These are phyloP conservation scores for Colletotrichum sp. DNA, from an alignment of 2,329 filamentous ascomycete species.

Conservation along the genomic window DNA sequence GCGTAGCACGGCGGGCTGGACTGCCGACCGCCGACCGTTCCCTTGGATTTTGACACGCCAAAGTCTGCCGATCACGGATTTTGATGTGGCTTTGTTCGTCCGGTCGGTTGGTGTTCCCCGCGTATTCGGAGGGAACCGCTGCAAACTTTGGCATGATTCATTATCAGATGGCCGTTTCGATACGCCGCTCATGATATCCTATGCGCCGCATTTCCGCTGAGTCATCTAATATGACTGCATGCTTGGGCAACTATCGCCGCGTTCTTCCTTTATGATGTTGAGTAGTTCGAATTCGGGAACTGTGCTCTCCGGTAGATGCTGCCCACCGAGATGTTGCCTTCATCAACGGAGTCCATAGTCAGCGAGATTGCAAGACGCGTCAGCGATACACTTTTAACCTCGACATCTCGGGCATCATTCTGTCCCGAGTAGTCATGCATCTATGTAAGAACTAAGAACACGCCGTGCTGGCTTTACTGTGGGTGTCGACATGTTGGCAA, in stretches of 20 bases:
- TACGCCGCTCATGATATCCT: not conserved
- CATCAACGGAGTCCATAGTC: not conserved
- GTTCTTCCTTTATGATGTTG: not conserved
- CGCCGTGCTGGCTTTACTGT: not conserved
- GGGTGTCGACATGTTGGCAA: not conserved
- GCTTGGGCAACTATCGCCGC: not conserved
- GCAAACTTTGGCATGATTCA: not conserved
- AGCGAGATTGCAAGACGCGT: not conserved
- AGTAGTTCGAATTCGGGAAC: not conserved
- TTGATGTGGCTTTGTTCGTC: not conserved
- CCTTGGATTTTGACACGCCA: not conserved
- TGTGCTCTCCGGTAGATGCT: not conserved
- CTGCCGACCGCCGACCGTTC: not conserved
- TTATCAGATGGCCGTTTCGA: not conserved
- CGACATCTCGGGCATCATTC: not conserved
- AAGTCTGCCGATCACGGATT: not conserved
- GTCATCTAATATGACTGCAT: not conserved
- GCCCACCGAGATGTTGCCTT: not conserved
- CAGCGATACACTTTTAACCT: not conserved
- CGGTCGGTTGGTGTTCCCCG: not conserved
- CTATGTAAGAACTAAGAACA: not conserved
- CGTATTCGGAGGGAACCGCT: not conserved
- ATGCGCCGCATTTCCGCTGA: not conserved
- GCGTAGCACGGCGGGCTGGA: not conserved
- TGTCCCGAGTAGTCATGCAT: not conserved